Evolutionary conservation across 2,329 filamentous ascomycete genomes (phyloP).

Genomic region (Escovopsis weberi): DNA sequence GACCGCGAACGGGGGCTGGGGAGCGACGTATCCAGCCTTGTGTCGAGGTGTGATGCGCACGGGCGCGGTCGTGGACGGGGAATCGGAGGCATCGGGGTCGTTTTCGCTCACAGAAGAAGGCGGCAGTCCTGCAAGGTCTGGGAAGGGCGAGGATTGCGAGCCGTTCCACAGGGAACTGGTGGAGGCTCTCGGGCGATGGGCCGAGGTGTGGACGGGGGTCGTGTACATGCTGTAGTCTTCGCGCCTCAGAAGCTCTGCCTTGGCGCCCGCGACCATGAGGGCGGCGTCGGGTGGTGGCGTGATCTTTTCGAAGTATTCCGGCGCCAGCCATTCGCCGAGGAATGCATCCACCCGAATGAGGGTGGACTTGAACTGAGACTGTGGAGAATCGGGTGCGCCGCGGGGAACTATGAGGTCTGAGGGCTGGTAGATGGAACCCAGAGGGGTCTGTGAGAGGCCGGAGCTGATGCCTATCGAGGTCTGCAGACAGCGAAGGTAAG

Average conservation of each 20-base stretch:
- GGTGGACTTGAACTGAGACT: slow-evolving; percentile 34
- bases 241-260: slow-evolving; percentile 67
- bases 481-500: slow-evolving; percentile 84
- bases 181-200: slow-evolving; percentile 8
- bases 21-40: slow-evolving; percentile 51
- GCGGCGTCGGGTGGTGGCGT: slow-evolving; percentile 74
- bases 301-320: slow-evolving; percentile 86
- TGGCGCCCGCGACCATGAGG: slow-evolving; percentile 79
- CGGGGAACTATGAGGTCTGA: slow-evolving; percentile 21
- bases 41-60: slow-evolving; percentile 1
- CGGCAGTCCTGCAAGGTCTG: slow-evolving; percentile 7
- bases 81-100: slow-evolving; percentile 19
- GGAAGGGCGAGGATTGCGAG: slow-evolving; percentile 13
- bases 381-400: slow-evolving; percentile 12
- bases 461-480: slow-evolving; percentile 80
- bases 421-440: slow-evolving; percentile 18
- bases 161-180: slow-evolving; percentile 20
- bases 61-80: slow-evolving; percentile 5
- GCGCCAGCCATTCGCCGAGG: slow-evolving; percentile 87
- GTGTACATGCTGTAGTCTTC: slow-evolving; percentile 47
- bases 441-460: slow-evolving; percentile 51
- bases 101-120: slow-evolving; percentile 14
- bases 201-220: slow-evolving; percentile 4
- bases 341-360: slow-evolving; percentile 78
- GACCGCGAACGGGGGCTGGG: slow-evolving; percentile 69